Conservation (phyloP, 441 rosid genomes). For the Syzygium syzygioides region DNA sequence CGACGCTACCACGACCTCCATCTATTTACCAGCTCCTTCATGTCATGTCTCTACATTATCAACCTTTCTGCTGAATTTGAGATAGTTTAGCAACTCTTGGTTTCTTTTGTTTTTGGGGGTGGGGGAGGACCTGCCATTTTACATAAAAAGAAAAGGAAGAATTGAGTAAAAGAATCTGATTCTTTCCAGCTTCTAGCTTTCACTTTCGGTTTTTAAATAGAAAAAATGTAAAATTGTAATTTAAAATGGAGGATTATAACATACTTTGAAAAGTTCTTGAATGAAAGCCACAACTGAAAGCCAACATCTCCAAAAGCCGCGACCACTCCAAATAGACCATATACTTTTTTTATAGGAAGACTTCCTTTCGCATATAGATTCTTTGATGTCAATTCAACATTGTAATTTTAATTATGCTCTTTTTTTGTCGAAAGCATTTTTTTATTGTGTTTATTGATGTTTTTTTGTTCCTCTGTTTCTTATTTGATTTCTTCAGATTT, state of each 20-base stretch:
- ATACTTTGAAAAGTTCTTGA: background rate
- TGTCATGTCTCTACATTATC: background rate
- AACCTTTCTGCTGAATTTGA: background rate
- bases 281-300: background rate
- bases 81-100: background rate
- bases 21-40: background rate
- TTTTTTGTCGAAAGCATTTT: background rate
- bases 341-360: background rate
- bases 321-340: background rate
- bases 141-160: background rate
- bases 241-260: background rate
- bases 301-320: background rate
- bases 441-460: background rate
- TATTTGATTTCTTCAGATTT: conserved; percentile 51
- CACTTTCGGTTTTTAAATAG: background rate
- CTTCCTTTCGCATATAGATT: background rate
- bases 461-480: background rate
- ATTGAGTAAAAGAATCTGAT: background rate
- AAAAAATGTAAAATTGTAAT: background rate
- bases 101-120: no score
- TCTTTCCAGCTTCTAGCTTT: background rate
- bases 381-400: background rate
- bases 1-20: background rate
- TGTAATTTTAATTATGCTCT: background rate
- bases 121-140: background rate